Evolutionary conservation across 768 basidiomycete genomes (phyloP).

Genomic region (Ramaria sp.): DNA sequence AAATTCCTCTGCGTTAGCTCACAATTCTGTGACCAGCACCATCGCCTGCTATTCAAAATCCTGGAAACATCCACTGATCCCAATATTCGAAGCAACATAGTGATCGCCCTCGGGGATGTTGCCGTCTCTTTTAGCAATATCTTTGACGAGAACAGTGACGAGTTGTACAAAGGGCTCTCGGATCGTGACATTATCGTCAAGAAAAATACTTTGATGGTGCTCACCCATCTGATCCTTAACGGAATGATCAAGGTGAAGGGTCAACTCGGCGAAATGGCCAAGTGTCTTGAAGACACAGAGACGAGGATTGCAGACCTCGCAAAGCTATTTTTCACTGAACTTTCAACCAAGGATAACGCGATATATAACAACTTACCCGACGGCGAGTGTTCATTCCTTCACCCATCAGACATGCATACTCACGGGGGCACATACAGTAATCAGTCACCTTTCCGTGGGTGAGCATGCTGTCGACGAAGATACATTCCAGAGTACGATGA

Average conservation of each 20-base stretch:
- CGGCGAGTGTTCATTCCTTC: constrained; percentile 35
- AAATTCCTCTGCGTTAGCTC: constrained; percentile 96
- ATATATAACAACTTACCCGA: constrained; percentile 99
- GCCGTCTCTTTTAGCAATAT: constrained; percentile 97
- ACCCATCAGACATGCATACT: background rate
- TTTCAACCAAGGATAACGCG: constrained; percentile 96
- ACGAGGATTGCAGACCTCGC: constrained; percentile 83
- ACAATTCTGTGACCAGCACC: constrained; percentile 85
- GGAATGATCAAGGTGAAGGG: constrained; percentile 99
- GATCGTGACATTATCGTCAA: constrained; percentile 85
- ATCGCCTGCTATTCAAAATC: constrained; percentile 85
- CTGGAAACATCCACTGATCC: constrained; percentile 86
- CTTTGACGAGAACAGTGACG: constrained; percentile 94
- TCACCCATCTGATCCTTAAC: constrained; percentile 92
- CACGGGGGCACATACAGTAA: constrained; percentile 40
- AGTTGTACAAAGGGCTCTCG: constrained; percentile 87
- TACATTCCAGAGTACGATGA: constrained; percentile 84
- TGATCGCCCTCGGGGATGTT: constrained; percentile 95
- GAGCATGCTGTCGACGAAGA: constrained; percentile 89
- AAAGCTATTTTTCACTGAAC: constrained; percentile 94
- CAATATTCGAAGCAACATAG: constrained; percentile 89
- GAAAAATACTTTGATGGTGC: constrained; percentile 98
- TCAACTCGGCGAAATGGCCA: constrained; percentile 99
- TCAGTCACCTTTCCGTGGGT: constrained; percentile 88
- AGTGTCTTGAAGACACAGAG: constrained; percentile 91